Base-by-base conservation (phyloP, 2,329 filamentous ascomycete species). In the Aspergillus udagawae region DNA sequence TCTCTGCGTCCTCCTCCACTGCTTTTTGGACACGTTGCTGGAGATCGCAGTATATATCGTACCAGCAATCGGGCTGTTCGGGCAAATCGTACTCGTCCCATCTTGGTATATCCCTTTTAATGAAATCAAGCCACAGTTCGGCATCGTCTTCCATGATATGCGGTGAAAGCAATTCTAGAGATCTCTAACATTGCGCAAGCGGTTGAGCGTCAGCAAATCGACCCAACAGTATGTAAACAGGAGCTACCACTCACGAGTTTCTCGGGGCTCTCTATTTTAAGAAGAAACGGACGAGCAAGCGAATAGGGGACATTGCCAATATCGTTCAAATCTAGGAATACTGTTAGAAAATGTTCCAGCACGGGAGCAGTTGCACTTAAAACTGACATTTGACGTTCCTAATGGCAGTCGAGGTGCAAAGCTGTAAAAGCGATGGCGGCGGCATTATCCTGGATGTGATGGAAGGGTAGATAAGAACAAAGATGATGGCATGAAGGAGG, bases 71-170 rank as follows among this genome's bases (percentile, higher is more conserved):
- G 0, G 87, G 84, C 60, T 90, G 82, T 55, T 81, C 80, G 0
- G 90, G 89, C 25, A 84, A 78, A 63, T 86, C 83, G 27, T 84
- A 83, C 68, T 88, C 85, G 45, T 86, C 79, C 72, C 86, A 87
- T 55, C 84, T 77, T 1, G 86, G 86, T 60, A 96, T 90, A 66
- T 96, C 86, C 50, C 86, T 84, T 52, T 84, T 83, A 72, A 97
- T 94, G 67, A 97, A 83, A 28, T 84, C 82, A 45, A 85, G 75
- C 93, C 93, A 97, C 60, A 93, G 78, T 65, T 92, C 88, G 21
- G 78, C 82, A 42, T 86, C 86, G 55, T 89, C 80, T 41, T 85
- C 85, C 59, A 83, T 80, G 52, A 97, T 82, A 62, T 96, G 90
- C 0, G 91, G 90, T 4, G 87, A 92, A 68, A 86, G 86, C 52